Evolutionary conservation across 768 basidiomycete genomes (phyloP), one percentile per base, ranked within the genome.

Genomic region (Mycena vulgaris): DNA sequence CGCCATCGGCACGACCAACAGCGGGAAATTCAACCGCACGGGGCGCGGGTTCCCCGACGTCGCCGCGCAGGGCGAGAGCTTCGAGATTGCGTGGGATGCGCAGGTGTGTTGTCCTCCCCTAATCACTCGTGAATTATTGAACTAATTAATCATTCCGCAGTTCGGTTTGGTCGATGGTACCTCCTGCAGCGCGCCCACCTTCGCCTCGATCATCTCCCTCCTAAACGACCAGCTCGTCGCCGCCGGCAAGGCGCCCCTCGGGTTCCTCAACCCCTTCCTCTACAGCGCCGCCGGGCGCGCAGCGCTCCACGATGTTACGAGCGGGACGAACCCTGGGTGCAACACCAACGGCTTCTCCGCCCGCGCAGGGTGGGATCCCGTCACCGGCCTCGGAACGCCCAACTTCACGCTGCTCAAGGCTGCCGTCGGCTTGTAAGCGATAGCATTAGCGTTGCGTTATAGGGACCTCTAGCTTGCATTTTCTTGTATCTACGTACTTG

Each of bases 121-220:
- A 14, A 19, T n/a, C 14, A 2, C 37, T 27, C 3, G n/a, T 30
- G n/a, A 23, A 59, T 16, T 31, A 13, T 2, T 35, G 21, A 25
- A 8, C 45, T n/a, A 23, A 35, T 52, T 13, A 28, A 6, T 37
- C 6, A 40, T 40, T 5, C 33, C 23, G 28, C 40, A 31, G 33
- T 21, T n/a, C 28, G 48, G 40, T 30, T 5, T 42, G 1, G 75
- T 82, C 40, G 77, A 66, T 3, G 88, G 88, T 28, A 89, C 88
- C 2, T 85, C 83, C 16, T 81, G 81, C 8, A 25, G 84, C 0
- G 47, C 82, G 7, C 87, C 87, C 0, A 80, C 83, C 0, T 85
- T 89, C 65, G 82, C 86, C 0, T 79, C 80, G 30, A 75, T 87
- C 64, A 74, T 87, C 27, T 75, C 84, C 2, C 80, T 87, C 71